Evolutionary conservation across 2,329 filamentous ascomycete species (phyloP), one percentile per base, ranked within the genome.

Genomic region (Tolypocladium ophioglossoides): DNA sequence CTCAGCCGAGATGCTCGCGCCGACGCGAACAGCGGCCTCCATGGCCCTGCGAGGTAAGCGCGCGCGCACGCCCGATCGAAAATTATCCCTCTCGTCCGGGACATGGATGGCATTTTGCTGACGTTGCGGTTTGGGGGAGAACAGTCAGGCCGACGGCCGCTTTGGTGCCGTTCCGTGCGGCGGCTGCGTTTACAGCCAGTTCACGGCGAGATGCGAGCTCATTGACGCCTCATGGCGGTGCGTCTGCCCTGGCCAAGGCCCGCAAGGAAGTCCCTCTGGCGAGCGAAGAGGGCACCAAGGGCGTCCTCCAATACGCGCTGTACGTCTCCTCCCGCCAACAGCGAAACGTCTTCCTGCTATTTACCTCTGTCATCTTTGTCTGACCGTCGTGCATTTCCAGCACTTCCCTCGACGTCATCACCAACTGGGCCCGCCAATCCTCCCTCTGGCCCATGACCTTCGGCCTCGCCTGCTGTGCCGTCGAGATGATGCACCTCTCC

Each of bases 401-500:
- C 59, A 89, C 88, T 53, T 86, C 87, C 6, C 79, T 91, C 66
- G 89, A 95, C 68, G 79, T 86, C 65, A 79, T 94, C 58, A 75
- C 86, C 71, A 92, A 91, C 75, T 95, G 89, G 89, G 86, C 83
- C 39, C 84, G 89, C 51, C 87, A 94, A 73, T 83, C 85, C 54
- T 95, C 89, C 18, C 77, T 94, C 52, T 95, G 89, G 89, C 89
- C 89, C 62, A 85, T 95, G 80, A 91, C 87, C 51, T 95, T 95
- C 69, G 89, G 86, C 52, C 85, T 94, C 50, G 89, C 89, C 65
- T 95, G 89, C 79, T 95, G 89, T 72, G 89, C 87, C 71, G 75
- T 95, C 67, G 89, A 95, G 70, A 95, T 95, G 89, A 95, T 95
- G 89, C 87, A 91, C 70, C 78, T 90, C 22, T 94, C 89, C 35